Base-by-base conservation (phyloP, 768 basidiomycete genomes). In the Suillus alpinus region DNA sequence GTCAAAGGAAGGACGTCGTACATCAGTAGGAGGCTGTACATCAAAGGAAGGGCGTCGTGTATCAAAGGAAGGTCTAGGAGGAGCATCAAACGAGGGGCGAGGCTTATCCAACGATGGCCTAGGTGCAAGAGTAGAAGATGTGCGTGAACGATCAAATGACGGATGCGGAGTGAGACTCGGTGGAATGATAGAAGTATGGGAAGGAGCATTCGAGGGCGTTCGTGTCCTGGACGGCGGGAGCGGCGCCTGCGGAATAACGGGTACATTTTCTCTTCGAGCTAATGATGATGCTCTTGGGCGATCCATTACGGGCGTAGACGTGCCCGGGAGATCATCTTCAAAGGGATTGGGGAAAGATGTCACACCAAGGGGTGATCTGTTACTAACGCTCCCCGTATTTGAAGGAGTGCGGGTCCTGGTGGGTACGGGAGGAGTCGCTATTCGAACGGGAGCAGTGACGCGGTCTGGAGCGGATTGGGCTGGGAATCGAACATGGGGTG, bases 381-480 rank as follows among this genome's bases (percentile, higher is more conserved):
- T 46, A 46, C 44, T 12, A 29, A 39, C 29, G 41, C 53, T 62
- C 23, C 41, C 36, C 3, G 64, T 58, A 7, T 65, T 73, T 0
- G 71, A 66, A 31, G 67, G 60, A 3, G 71, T 62, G 64, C 63
- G 66, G 32, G 50, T 41, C 26, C 71, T 64, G 43, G 62, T 64
- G 20, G 68, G 4, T 36, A 63, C 52, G 1, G 61, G 59, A 0
- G 68, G 71, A 47, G 62, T 34, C 18, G 36, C 32, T 43, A 64
- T 66, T 10, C 66, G 68, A 12, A 46, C 43, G 8, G 71, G 63
- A 31, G 63, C 57, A 9, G 67, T 43, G 43, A 65, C 50, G 29
- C 61, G 68, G 10, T 63, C 69, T 13, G 62, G 61, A 36, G 58
- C 37, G 20, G 61, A 32, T 61, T 58, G 12, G 41, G 60, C 14